Percentiles rank a stretch among this genome's conserved stretches.
phyloP scores from a whole-genome alignment of 1,139 yeast genomes.

The Cylindricascospora bacillispora region DNA sequence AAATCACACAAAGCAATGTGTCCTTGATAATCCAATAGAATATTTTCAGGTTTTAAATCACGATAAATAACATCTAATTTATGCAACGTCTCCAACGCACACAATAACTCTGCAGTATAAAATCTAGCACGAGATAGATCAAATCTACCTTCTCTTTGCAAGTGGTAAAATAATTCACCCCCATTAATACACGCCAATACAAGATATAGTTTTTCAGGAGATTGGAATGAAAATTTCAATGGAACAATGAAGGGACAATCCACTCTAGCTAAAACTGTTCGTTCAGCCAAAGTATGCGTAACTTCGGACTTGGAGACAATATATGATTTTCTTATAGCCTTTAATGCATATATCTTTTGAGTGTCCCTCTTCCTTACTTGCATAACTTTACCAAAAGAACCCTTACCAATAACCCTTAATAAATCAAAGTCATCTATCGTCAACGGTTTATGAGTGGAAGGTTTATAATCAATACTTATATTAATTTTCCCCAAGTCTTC shows the following conservation, averaged over 20 bases:
- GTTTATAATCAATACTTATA: conserved; percentile 65
- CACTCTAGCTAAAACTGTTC: conserved; percentile 85
- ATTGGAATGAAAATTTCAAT: conserved; percentile 84
- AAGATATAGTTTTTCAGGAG: conserved; percentile 78
- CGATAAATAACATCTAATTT: conserved; percentile 84
- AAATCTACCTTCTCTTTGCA: conserved; percentile 81
- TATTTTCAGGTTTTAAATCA: conserved; percentile 90
- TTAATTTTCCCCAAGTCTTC: conserved; percentile 33
- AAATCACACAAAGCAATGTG: conserved; percentile 95
- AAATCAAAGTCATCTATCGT: conserved; percentile 84
- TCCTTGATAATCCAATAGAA: conserved; percentile 84
- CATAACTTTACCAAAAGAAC: conserved; percentile 97
- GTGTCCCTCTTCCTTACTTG: conserved; percentile 93
- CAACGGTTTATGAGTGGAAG: conserved; percentile 54
- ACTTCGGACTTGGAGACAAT: conserved; percentile 89
- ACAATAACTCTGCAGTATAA: conserved; percentile 83
- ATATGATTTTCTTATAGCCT: conserved; percentile 84
- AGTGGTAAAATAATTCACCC: conserved; percentile 89
- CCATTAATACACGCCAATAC: conserved; percentile 91
- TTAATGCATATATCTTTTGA: conserved; percentile 81
- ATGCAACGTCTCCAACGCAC: conserved; percentile 86
- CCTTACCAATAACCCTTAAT: conserved; percentile 90
- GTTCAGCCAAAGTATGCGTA: conserved; percentile 87
- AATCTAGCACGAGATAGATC: conserved; percentile 80
- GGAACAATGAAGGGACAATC: conserved; percentile 93